phyloP scores from a whole-genome alignment of 1,284 basidiomycete species.

The Tilletiopsis washingtonensis region DNA sequence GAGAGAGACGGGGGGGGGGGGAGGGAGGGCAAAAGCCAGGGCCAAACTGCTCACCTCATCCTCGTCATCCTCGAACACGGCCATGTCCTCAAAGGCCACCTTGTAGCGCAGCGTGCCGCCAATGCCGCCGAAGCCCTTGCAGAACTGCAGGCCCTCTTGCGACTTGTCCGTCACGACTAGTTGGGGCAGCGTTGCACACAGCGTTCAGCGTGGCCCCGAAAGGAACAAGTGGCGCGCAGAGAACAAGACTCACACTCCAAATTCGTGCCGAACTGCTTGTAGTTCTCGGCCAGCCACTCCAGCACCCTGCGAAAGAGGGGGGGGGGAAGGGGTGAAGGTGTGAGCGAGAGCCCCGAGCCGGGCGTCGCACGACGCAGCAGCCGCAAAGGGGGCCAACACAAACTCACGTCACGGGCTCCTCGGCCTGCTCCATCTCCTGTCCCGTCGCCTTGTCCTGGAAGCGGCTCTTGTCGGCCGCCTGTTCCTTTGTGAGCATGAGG shows the following conservation, averaged over 20 bases:
- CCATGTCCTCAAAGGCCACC: conserved; percentile 45
- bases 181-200: too few species aligned
- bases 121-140: conserved; percentile 97
- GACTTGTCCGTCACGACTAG: conserved; percentile 54
- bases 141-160: conserved; percentile 98
- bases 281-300: conserved; percentile 96
- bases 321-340: too few species aligned
- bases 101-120: conserved; percentile 72
- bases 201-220: too few species aligned
- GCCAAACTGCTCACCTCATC: too few species aligned
- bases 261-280: conserved; percentile 91
- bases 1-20: too few species aligned
- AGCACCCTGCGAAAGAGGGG: conserved; percentile 14
- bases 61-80: conserved; percentile 41
- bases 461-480: conserved; percentile 67
- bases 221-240: too few species aligned
- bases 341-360: too few species aligned
- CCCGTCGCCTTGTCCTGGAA: conserved; percentile 92
- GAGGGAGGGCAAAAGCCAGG: too few species aligned
- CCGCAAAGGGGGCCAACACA: too few species aligned
- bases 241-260: too few species aligned
- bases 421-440: conserved; percentile 80
- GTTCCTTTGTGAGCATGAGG: conserved; percentile 42
- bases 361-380: too few species aligned
- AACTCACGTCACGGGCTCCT: conserved; percentile 34